Conservation (phyloP, 371 early-diverging fungal species). For the Rhizopus sp. region DNA sequence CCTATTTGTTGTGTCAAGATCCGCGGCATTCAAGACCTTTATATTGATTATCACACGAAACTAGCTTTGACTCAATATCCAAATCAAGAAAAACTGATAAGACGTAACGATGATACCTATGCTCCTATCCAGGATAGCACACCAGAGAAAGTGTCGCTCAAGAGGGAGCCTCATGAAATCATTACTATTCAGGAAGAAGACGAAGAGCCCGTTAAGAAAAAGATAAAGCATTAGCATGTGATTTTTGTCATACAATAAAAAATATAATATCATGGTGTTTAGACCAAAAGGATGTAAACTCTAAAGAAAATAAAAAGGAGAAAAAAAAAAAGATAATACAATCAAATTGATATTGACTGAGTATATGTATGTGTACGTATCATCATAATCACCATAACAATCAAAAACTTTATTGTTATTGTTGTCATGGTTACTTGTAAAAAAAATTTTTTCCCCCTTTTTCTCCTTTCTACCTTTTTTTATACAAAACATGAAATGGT, state of each 20-base stretch:
- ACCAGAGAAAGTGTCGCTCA: neutral
- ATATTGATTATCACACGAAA: constrained; percentile 26
- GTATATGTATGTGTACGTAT: no score
- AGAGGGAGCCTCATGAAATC: constrained; percentile 2
- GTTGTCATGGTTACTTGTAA: neutral
- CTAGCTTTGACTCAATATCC: constrained; percentile 19
- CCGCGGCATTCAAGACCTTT: constrained; percentile 31
- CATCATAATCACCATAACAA: neutral
- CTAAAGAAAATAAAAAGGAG: no score
- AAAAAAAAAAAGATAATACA: no score
- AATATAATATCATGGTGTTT: neutral
- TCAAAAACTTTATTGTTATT: neutral
- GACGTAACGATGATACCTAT: constrained; percentile 10
- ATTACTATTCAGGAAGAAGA: constrained; percentile 10
- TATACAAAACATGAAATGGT: constrained; percentile 65
- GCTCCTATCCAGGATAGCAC: neutral
- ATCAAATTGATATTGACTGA: no score
- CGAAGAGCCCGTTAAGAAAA: neutral
- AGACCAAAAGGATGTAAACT: neutral
- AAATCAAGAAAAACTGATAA: constrained; percentile 20
- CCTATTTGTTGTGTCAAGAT: constrained; percentile 30
- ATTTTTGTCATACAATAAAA: constrained; percentile 4
- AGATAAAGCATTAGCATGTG: constrained; percentile 6
- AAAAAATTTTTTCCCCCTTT: neutral
- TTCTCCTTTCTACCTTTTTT: neutral